Evolutionary conservation across 2,329 filamentous ascomycete genomes (phyloP).

Genomic region (Xylaria hypoxylon): DNA sequence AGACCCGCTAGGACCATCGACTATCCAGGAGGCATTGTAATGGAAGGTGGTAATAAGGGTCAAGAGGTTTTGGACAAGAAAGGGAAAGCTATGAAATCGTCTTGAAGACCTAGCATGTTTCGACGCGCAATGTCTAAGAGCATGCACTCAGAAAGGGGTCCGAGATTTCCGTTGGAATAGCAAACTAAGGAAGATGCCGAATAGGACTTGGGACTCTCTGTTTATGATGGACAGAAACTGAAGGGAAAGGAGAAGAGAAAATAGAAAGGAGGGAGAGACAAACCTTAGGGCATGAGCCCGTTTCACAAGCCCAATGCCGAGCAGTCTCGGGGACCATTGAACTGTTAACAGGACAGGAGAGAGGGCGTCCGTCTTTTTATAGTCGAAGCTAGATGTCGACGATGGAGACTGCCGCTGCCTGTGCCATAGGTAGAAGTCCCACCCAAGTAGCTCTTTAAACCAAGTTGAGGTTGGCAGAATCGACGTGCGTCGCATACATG

Average conservation of each 20-base stretch:
- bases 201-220: neutral
- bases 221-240: neutral
- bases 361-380: slow-evolving; percentile 14
- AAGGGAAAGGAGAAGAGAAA: neutral
- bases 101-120: neutral
- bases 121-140: neutral
- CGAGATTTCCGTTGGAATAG: neutral
- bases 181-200: neutral
- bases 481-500: neutral
- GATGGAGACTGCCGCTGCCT: slow-evolving; percentile 5
- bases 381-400: slow-evolving; percentile 8
- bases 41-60: neutral
- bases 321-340: neutral
- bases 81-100: neutral
- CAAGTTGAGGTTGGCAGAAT: neutral
- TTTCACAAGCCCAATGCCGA: neutral
- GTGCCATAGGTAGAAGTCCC: slow-evolving; percentile 9
- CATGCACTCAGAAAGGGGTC: neutral
- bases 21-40: neutral
- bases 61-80: neutral
- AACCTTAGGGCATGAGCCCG: neutral
- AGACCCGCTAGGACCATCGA: neutral
- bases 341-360: neutral
- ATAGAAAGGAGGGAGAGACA: neutral
- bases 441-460: slow-evolving; percentile 1